Evolutionary conservation across 2,329 filamentous ascomycete species (phyloP).

Genomic region (Aureobasidium sp.): DNA sequence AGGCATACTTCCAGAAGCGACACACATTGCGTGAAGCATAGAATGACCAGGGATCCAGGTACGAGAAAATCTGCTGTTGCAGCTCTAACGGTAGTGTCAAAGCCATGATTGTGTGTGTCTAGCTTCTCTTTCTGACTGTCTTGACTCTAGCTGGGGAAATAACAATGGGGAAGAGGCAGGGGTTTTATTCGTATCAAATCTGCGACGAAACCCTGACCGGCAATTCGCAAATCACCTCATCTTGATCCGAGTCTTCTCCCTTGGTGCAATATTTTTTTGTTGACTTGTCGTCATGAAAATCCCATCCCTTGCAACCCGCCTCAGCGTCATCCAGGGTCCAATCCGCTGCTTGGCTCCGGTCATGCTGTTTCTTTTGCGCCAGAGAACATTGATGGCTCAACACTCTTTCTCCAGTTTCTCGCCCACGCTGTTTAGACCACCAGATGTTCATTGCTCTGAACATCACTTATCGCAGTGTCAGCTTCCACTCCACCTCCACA

Average conservation of each 20-base stretch:
- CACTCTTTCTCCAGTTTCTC: neutral
- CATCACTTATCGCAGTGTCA: neutral
- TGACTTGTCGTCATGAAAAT: slow-evolving; percentile 12
- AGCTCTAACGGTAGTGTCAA: slow-evolving; percentile 26
- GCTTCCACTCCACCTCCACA: neutral
- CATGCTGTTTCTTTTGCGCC: neutral
- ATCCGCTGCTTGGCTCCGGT: neutral
- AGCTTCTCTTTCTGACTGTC: neutral
- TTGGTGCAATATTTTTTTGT: slow-evolving; percentile 6
- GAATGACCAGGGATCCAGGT: slow-evolving; percentile 28
- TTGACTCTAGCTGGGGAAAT: neutral
- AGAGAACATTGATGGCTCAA: neutral
- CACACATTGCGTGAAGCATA: slow-evolving; percentile 26
- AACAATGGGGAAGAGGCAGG: neutral
- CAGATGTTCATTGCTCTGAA: neutral
- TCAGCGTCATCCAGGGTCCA: slow-evolving; percentile 6
- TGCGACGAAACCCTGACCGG: neutral
- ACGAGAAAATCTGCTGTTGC: slow-evolving; percentile 29
- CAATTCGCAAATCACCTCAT: slow-evolving; percentile 10
- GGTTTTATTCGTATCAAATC: slow-evolving; percentile 2
- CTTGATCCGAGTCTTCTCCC: neutral
- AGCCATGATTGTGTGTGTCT: slow-evolving; percentile 2
- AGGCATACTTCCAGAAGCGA: slow-evolving; percentile 28
- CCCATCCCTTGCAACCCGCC: neutral
- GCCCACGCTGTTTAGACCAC: slow-evolving; percentile 3